Base-by-base conservation (phyloP, 1,139 yeast genomes). In the Petasospora rhodanensis region DNA sequence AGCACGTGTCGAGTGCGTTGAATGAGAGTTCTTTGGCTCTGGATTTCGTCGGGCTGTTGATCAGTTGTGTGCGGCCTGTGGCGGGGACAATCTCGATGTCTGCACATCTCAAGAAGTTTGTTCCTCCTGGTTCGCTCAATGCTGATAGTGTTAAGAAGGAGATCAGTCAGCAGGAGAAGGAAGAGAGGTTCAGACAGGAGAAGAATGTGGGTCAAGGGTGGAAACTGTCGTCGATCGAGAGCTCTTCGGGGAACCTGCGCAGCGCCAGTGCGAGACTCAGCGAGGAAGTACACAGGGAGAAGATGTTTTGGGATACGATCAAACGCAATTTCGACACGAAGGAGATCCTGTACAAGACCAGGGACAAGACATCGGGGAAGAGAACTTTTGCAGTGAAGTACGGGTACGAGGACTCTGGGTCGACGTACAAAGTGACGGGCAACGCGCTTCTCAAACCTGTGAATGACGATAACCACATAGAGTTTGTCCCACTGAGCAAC, bases 361-460 rank as follows among this genome's bases (percentile, higher is more conserved):
- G 79, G 37, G 81, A 76, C 36, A 66, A 66, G 15, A 55, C 56
- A 10, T 55, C 79, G 54, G 46, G 66, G 28, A 76, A 76, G 24
- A 60, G 69, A 28, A 48, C 43, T 31, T 64, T 89, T 26, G 94
- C 89, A 2, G 81, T 89, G 22, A 85, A 84, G 50, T 89, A 83
- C 53, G 97, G 97, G 0, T 91, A 76, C 58, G 91, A 83, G 8
- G 96, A 87, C 55, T 78, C 95, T 0, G 98, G 97, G 0, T 84
- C 95, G 1, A 73, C 68, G 22, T 84, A 74, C 49, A 66, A 56
- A 43, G 93, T 85, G 46, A 71, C 73, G 43, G 96, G 96, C 2
- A 61, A 79, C 27, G 96, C 95, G 0, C 58, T 80, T 1, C 52
- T 61, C 20, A 61, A 55, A 29, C 50, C 53, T 14, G 38, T 49